Base-by-base conservation (phyloP, 192 early-diverging fungal species). In the Entomortierella lignicola region DNA sequence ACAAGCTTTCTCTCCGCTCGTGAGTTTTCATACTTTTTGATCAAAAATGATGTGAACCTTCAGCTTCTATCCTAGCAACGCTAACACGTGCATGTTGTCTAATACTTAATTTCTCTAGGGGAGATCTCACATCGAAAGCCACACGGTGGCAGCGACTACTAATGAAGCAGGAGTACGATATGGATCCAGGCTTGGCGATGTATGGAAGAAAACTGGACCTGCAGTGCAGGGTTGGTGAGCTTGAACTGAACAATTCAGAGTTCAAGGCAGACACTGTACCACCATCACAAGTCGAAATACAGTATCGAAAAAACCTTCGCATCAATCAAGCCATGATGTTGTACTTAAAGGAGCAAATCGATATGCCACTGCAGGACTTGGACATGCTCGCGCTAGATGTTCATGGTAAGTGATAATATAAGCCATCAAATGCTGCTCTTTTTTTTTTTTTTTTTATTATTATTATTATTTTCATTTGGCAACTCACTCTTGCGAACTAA, bases 321-420 rank as follows among this genome's bases (percentile, higher is more conserved):
- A 30, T 67, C 43, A 67, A 67, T 42, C 55, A 67, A 41, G 53
- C 65, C 53, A 67, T 67, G 65, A 67, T 67, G 55, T 54, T 67
- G 21, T 67, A 47, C 30, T 34, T 67, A 29, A 67, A 58, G 65
- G 27, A 67, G 43, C 15, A 67, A 32, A 31, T 67, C 30, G 55
- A 42, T 1, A 31, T 67, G 55, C 65, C 37, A 23, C 55, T 67
- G 13, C 39, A 67, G 43, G 65, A 67, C 27, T 31, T 50, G 42
- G 65, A 67, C 4, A 55, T 67, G 1, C 65, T 67, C 21, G 65
- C 55, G 0, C 65, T 67, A n/a, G 65, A 67, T 58, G 55, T 67
- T 27, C 65, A 57, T 50, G 55, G 65, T 67, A 67, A 31, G 26
- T 27, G 29, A 55, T 23, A 55, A 31, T 31, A 56, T 44, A 23